These are phyloP conservation scores for Plasmodium gaboni DNA, from an alignment of 169 alveolate species.

Conservation along the genomic window DNA sequence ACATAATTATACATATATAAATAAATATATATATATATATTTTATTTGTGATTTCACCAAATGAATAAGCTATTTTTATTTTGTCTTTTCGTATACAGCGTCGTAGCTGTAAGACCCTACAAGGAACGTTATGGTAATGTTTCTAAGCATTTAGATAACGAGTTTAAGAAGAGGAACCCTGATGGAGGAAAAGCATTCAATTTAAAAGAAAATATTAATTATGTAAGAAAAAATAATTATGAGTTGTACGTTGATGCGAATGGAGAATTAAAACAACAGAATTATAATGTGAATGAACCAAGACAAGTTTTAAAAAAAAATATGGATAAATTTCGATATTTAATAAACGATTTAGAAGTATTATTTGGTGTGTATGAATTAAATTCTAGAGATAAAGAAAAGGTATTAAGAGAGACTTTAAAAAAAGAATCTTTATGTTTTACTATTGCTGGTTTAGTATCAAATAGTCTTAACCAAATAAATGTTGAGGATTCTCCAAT, in stretches of 20 bases:
- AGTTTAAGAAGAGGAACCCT: constrained; percentile 4
- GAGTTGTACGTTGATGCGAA: constrained; percentile 24
- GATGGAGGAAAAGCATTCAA: constrained; percentile 33
- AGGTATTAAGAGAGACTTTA: constrained; percentile 66
- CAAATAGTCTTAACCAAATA: constrained; percentile 18
- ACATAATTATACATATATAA: no score
- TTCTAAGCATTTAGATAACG: background rate
- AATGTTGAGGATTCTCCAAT: constrained; percentile 32
- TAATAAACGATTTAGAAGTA: constrained; percentile 57
- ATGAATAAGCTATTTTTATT: constrained; percentile 25
- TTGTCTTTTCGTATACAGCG: constrained; percentile 23
- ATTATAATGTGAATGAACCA: constrained; percentile 44
- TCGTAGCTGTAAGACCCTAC: constrained; percentile 24
- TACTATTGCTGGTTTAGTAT: constrained; percentile 38
- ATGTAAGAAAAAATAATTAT: constrained; percentile 66
- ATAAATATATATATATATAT: no score
- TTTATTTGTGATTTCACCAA: background rate
- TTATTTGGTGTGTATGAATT: constrained; percentile 38
- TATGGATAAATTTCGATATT: constrained; percentile 23
- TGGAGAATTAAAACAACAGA: constrained; percentile 47
- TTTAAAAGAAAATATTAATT: constrained; percentile 25
- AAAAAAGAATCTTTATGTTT: constrained; percentile 60
- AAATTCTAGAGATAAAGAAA: constrained; percentile 34
- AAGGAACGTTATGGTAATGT: background rate
- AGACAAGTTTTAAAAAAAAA: constrained; percentile 53